phyloP scores from a whole-genome alignment of 257 asterid genomes.

The Mentha longifolia region DNA sequence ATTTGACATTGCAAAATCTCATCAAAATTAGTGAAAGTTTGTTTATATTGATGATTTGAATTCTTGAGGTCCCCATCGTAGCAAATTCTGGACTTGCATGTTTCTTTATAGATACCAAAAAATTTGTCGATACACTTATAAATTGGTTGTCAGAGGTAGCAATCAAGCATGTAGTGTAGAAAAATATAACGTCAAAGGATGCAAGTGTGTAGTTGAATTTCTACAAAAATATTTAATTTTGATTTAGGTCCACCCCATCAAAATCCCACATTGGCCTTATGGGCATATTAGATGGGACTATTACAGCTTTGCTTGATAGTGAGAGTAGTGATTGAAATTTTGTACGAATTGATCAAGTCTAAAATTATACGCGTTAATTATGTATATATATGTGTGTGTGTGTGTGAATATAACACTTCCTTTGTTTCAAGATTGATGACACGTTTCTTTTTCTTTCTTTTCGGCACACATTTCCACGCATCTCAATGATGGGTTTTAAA shows the following conservation, averaged over 20 bases:
- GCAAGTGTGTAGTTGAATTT: constrained; percentile 22
- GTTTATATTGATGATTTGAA: constrained; percentile 12
- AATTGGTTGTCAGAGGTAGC: constrained; percentile 32
- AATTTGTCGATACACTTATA: constrained; percentile 34
- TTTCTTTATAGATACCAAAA: constrained; percentile 30
- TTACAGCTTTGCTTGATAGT: constrained; percentile 48
- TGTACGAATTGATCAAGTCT: background rate
- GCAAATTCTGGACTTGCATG: constrained; percentile 35
- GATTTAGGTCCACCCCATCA: constrained; percentile 28
- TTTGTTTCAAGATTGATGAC: too few species aligned
- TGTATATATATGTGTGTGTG: too few species aligned
- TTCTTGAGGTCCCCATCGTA: constrained; percentile 38
- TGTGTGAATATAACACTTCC: too few species aligned
- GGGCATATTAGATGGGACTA: constrained; percentile 37
- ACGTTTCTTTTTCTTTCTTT: too few species aligned
- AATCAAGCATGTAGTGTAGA: constrained; percentile 41
- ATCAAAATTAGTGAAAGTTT: background rate
- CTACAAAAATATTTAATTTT: constrained; percentile 16
- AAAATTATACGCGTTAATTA: constrained; percentile 2
- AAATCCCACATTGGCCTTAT: constrained; percentile 18
- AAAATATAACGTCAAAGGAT: constrained; percentile 30
- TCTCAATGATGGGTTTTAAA: too few species aligned
- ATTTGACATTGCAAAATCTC: background rate
- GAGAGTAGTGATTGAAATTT: constrained; percentile 15
- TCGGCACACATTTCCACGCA: too few species aligned